Evolutionary conservation across 345 rosid genomes (phyloP).

Genomic region (Brassica napus): Da-Ae NC_063439.1:27856501-27857000

Average conservation of each 20-base stretch:
- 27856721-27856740: not conserved
- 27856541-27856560: no score
- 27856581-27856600: no score
- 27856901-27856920: not conserved
- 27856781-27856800: not conserved
- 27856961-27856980: not conserved
- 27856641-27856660: no score
- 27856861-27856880: not conserved
- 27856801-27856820: not conserved
- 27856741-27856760: no score
- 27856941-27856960: not conserved
- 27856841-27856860: not conserved
- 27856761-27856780: not conserved
- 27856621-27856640: no score
- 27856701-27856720: no score
- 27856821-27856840: not conserved
- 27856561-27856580: no score
- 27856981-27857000: conserved; percentile 18
- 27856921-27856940: not conserved
- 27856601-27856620: no score
- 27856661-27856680: no score
- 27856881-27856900: not conserved
- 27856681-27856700: no score
- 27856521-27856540: no score
- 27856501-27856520: no score